Evolutionary conservation across 352 stramenopile genomes (phyloP).

Genomic region (Thalassiosira livingstoniorum): DNA sequence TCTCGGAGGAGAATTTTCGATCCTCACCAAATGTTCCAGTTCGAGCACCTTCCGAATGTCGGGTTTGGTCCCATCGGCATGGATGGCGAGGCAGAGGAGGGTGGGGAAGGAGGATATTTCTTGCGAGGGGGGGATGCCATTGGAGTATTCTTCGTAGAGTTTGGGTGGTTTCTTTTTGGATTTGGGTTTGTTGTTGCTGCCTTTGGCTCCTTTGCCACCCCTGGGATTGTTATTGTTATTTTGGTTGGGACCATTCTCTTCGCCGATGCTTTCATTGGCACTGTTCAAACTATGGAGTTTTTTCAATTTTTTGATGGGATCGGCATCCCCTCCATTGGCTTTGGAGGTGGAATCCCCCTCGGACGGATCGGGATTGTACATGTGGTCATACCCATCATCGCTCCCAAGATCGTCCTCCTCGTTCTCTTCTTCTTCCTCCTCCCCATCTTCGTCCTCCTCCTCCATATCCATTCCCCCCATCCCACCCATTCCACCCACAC

Average conservation of each 20-base stretch:
- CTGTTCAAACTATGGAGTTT: not conserved
- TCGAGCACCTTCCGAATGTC: slow-evolving; percentile 82
- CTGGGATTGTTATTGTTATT: not conserved
- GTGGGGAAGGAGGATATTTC: slow-evolving; percentile 83
- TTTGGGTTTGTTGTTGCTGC: not conserved
- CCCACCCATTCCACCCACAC: slow-evolving; percentile 1
- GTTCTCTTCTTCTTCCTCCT: slow-evolving; percentile 27
- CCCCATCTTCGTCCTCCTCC: slow-evolving; percentile 32
- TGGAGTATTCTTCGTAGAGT: slow-evolving; percentile 51
- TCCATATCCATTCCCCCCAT: not conserved
- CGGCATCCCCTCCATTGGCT: too few relatives aligned
- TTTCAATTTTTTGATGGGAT: slow-evolving; percentile 1
- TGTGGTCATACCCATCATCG: slow-evolving; percentile 58
- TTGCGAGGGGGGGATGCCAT: slow-evolving; percentile 36
- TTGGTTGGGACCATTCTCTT: not conserved
- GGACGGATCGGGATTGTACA: slow-evolving; percentile 57
- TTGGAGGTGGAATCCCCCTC: slow-evolving; percentile 7
- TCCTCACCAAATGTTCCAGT: slow-evolving; percentile 78
- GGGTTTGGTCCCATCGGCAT: slow-evolving; percentile 77
- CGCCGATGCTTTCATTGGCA: slow-evolving; percentile 11
- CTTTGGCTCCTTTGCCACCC: not conserved
- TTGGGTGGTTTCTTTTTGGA: slow-evolving; percentile 10
- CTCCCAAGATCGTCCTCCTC: slow-evolving; percentile 30
- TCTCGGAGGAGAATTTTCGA: slow-evolving; percentile 68
- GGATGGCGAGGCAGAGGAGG: slow-evolving; percentile 73